Conservation (phyloP, 2,329 filamentous ascomycete species). For the Ophiostoma novo-ulmi region DNA sequence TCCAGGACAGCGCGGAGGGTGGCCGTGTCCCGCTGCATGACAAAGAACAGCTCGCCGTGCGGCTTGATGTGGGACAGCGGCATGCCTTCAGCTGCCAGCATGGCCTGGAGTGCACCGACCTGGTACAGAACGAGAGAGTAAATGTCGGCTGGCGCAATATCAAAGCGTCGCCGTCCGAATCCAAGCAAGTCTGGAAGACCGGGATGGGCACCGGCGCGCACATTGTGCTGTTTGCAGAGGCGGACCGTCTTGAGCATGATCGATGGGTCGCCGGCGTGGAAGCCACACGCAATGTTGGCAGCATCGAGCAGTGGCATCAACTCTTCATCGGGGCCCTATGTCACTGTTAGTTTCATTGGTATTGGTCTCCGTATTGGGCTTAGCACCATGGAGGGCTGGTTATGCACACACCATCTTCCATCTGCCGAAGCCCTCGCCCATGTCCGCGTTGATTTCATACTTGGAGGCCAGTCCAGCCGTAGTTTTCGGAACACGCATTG, state of each 20-base stretch:
- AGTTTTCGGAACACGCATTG: neutral
- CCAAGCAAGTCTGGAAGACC: conserved; percentile 61
- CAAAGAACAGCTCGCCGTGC: conserved; percentile 37
- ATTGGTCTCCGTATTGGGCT: neutral
- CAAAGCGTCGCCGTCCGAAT: conserved; percentile 59
- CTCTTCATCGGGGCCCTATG: conserved; percentile 51
- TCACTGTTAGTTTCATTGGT: conserved; percentile 11
- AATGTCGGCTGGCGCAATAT: conserved; percentile 51
- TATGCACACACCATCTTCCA: conserved; percentile 30
- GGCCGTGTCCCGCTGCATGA: conserved; percentile 17
- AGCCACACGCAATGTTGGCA: conserved; percentile 56
- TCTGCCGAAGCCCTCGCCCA: conserved; percentile 46
- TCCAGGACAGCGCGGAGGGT: conserved; percentile 16
- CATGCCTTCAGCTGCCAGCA: conserved; percentile 53
- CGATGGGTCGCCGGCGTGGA: conserved; percentile 57
- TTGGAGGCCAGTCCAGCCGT: conserved; percentile 4
- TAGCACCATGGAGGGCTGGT: neutral
- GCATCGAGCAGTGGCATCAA: conserved; percentile 56
- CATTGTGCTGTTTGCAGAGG: conserved; percentile 52
- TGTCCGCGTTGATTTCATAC: conserved; percentile 40
- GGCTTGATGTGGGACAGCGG: conserved; percentile 58
- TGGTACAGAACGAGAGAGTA: conserved; percentile 57
- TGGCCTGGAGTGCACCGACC: conserved; percentile 56
- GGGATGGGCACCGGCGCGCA: conserved; percentile 58
- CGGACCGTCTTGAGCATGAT: conserved; percentile 59